Evolutionary conservation across 2,329 filamentous ascomycete genomes (phyloP), one percentile per base, ranked within the genome.

Genomic region (Ophiosphaerella narmari): DNA sequence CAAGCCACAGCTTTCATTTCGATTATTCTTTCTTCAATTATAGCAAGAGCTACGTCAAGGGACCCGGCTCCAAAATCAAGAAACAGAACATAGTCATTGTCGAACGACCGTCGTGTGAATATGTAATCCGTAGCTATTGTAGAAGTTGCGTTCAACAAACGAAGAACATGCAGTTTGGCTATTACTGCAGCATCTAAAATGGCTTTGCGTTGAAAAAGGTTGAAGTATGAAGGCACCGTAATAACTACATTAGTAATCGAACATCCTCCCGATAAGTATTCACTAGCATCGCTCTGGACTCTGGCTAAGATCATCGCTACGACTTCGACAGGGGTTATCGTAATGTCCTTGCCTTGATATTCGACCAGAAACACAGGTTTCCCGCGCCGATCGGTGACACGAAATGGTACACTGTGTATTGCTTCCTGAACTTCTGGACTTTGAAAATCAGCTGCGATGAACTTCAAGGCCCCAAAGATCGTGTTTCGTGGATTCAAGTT

Each of bases 401-500:
- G 90, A 86, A 91, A 97, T 68, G 92, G 91, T 83, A 95, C 94
- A 81, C 95, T 88, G 88, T 96, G 96, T 71, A 91, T 83, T 72
- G 96, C 91, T 72, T 80, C 82, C 80, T 96, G 90, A 60, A 95
- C 86, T 59, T 93, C 89, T 78, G 50, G 46, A 24, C 57, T 73
- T 56, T 65, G 64, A 59, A 65, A 76, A 63, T 75, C 75, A 52
- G 73, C 70, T 29, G 75, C 75, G 59, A 77, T 75, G 43, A 77
- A 61, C 64, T 74, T 70, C 21, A 50, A 8, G 24, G 55, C 54
- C 38, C 59, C 52, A 65, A 73, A 76, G 50, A 77, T 67, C 23
- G 75, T 77, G 47, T 72, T 67, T 38, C 67, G 50, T 36, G 75
- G 75, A 61, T 77, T 77, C 34, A 64, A 57, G 37, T 73, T 68